Evolutionary conservation across 2,329 filamentous ascomycete species (phyloP).

Genomic region (Alternaria sp.): DNA sequence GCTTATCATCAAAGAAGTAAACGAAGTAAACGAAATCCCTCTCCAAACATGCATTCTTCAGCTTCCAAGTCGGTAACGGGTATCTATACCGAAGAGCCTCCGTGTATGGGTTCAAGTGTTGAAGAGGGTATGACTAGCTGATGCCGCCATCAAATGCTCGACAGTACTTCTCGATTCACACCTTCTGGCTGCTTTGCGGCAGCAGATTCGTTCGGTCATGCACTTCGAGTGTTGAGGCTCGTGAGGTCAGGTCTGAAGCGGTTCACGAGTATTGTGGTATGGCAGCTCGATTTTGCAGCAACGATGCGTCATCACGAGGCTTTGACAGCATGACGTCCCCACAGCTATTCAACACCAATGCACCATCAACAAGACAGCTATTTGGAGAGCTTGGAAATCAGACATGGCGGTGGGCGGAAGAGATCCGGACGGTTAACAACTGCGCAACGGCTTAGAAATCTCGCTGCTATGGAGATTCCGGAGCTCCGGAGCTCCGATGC

Average conservation of each 20-base stretch:
- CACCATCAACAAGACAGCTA: not conserved
- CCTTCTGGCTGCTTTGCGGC: conserved; percentile 26
- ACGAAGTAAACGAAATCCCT: too few relatives aligned
- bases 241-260: too few relatives aligned
- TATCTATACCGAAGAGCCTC: not conserved
- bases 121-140: too few relatives aligned
- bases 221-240: too few relatives aligned
- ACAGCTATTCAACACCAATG: not conserved
- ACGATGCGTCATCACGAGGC: not conserved
- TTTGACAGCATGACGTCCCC: not conserved
- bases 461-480: not conserved
- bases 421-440: not conserved
- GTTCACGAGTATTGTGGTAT: too few relatives aligned
- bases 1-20: too few relatives aligned
- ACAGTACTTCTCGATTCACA: conserved; percentile 25
- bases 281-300: too few relatives aligned
- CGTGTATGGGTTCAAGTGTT: too few relatives aligned
- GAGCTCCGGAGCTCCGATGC: conserved; percentile 2
- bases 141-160: not conserved
- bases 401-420: not conserved
- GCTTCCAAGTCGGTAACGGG: too few relatives aligned
- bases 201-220: conserved; percentile 14
- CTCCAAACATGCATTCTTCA: too few relatives aligned
- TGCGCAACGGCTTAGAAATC: conserved; percentile 8
- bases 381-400: not conserved